A percentile compares a stretch with the other conserved stretches of the same genome.
These are phyloP conservation scores for Hypholoma fasciculare DNA, from an alignment of 768 basidiomycete genomes.

Conservation along the genomic window DNA sequence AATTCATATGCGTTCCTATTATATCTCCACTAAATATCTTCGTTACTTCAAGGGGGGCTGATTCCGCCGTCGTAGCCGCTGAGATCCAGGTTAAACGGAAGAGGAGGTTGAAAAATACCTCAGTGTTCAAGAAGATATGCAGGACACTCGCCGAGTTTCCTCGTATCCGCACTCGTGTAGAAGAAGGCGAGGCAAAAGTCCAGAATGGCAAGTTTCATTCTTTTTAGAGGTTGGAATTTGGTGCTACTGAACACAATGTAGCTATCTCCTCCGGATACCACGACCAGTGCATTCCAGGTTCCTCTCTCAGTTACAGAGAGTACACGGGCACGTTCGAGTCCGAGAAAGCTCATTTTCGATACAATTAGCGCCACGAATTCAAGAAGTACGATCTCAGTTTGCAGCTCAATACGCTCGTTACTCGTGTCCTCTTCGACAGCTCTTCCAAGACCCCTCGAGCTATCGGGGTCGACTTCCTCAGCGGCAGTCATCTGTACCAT, in stretches of 20 bases:
- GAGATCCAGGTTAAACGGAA: slow-evolving; percentile 83
- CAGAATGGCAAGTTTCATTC: slow-evolving; percentile 57
- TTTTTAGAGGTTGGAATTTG: slow-evolving; percentile 2
- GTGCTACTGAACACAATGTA: slow-evolving; percentile 22
- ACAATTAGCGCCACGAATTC: background rate
- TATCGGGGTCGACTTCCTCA: slow-evolving; percentile 2
- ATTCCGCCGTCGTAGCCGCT: slow-evolving; percentile 66
- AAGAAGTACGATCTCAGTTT: background rate
- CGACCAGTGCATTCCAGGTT: slow-evolving; percentile 1
- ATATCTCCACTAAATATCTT: too few relatives aligned
- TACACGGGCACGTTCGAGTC: background rate
- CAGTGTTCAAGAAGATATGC: slow-evolving; percentile 88
- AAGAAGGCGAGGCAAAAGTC: slow-evolving; percentile 86
- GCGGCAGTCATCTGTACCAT: background rate
- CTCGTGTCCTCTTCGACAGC: slow-evolving; percentile 3
- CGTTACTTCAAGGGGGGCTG: slow-evolving; percentile 49
- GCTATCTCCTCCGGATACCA: slow-evolving; percentile 38
- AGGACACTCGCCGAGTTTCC: slow-evolving; percentile 80
- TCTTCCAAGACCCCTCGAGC: background rate
- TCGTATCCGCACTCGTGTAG: slow-evolving; percentile 79
- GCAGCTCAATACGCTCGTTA: slow-evolving; percentile 3
- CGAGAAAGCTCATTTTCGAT: background rate
- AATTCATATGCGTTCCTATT: background rate
- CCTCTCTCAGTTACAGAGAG: slow-evolving; percentile 3
- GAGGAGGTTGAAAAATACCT: slow-evolving; percentile 82